phyloP scores from a whole-genome alignment of 768 basidiomycete species.

The Epithele typhae region DNA sequence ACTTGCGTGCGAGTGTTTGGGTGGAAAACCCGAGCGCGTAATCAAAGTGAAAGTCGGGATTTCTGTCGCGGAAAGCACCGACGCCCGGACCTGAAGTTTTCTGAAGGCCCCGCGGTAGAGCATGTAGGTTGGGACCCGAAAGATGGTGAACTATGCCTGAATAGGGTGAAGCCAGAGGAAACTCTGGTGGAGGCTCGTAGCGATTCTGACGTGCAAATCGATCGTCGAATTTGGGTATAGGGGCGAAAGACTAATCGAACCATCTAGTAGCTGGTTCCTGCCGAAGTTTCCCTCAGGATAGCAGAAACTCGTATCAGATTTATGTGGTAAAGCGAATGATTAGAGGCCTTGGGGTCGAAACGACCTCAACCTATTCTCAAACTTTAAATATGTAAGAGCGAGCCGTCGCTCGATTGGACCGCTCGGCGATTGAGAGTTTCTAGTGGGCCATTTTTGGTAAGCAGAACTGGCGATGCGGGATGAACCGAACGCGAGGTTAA shows the following conservation, averaged over 20 bases:
- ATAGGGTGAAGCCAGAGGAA: constrained; percentile 91
- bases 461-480: constrained; percentile 70
- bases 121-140: constrained; percentile 85
- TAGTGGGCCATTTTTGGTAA: constrained; percentile 74
- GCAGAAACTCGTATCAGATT: constrained; percentile 56
- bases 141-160: constrained; percentile 89
- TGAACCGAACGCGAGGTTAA: constrained; percentile 72
- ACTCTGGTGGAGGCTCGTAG: constrained; percentile 94
- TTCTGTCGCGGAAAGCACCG: constrained; percentile 63
- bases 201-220: constrained; percentile 95
- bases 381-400: constrained; percentile 63
- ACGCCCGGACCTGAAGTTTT: constrained; percentile 72
- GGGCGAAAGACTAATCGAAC: constrained; percentile 93
- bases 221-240: constrained; percentile 93
- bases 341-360: constrained; percentile 88
- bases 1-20: no score
- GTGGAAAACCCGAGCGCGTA: no score
- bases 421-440: constrained; percentile 58
- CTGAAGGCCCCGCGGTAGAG: constrained; percentile 76
- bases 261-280: constrained; percentile 92
- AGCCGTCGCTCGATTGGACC: constrained; percentile 46
- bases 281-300: constrained; percentile 84
- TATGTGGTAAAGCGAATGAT: constrained; percentile 82
- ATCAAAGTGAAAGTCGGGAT: no score
- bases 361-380: constrained; percentile 83